These are phyloP conservation scores for Phialocephala sp. DNA, from an alignment of 2,329 filamentous ascomycete genomes.

Conservation along the genomic window DNA sequence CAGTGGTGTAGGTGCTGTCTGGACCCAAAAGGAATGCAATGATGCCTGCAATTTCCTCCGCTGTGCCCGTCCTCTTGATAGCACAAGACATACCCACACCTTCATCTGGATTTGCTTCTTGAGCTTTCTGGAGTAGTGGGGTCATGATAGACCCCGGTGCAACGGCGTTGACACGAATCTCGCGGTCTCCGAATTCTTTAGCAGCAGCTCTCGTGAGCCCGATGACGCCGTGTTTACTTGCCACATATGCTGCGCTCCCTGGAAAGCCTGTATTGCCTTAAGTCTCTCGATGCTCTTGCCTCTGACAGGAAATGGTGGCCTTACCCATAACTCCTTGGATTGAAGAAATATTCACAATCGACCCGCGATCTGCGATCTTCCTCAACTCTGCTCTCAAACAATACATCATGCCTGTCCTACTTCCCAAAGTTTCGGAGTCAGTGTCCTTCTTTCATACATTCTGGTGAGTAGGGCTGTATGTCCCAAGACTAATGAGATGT, in stretches of 20 bases:
- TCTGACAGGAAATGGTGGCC: background rate
- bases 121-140: conserved; percentile 52
- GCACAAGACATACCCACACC: conserved; percentile 46
- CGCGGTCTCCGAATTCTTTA: conserved; percentile 46
- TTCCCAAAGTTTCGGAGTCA: no score
- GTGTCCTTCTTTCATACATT: no score
- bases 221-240: conserved; percentile 49
- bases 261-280: conserved; percentile 35
- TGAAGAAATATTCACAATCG: conserved; percentile 50
- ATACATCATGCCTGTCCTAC: conserved; percentile 45
- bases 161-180: conserved; percentile 48
- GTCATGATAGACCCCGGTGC: conserved; percentile 53
- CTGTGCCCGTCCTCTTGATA: conserved; percentile 50
- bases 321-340: conserved; percentile 55
- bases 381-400: conserved; percentile 44
- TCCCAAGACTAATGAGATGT: no score
- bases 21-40: conserved; percentile 54
- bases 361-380: conserved; percentile 47
- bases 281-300: conserved; percentile 42
- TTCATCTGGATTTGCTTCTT: conserved; percentile 30
- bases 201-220: conserved; percentile 48
- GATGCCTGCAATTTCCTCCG: conserved; percentile 50
- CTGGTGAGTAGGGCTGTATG: no score
- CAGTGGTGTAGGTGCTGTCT: conserved; percentile 40
- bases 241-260: conserved; percentile 44